Evolutionary conservation across 768 basidiomycete species (phyloP).

Genomic region (Lentinula boryana): DNA sequence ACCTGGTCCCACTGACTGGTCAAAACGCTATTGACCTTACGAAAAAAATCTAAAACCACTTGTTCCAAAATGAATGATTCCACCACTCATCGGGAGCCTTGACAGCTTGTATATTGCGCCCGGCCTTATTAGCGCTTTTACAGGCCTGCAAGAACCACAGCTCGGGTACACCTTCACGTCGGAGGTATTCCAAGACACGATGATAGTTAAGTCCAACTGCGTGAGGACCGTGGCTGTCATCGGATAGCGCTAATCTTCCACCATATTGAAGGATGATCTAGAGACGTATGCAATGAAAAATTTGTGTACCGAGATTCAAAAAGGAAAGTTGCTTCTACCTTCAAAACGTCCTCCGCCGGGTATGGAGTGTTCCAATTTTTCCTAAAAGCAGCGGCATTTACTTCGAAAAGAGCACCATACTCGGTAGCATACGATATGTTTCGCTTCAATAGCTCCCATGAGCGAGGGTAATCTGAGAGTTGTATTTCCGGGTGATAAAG

Average conservation of each 20-base stretch:
- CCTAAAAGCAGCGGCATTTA: constrained; percentile 87
- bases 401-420: constrained; percentile 91
- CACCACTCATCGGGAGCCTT: constrained; percentile 50
- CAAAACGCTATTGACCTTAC: background rate
- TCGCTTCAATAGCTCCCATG: constrained; percentile 61
- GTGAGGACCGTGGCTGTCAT: constrained; percentile 91
- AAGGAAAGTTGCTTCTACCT: constrained; percentile 36
- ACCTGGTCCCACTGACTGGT: background rate
- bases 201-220: constrained; percentile 86
- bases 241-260: constrained; percentile 83
- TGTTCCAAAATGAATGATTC: constrained; percentile 54
- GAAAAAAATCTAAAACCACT: background rate
- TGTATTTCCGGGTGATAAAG: constrained; percentile 66
- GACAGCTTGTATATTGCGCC: constrained; percentile 37
- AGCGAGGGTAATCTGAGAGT: constrained; percentile 50
- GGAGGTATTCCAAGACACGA: constrained; percentile 59
- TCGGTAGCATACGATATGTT: constrained; percentile 67
- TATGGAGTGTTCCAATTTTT: constrained; percentile 88
- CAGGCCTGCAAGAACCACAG: constrained; percentile 55
- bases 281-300: constrained; percentile 1
- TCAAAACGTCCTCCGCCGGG: constrained; percentile 71
- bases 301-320: constrained; percentile 1
- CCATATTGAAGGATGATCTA: constrained; percentile 66
- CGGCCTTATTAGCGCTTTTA: constrained; percentile 34
- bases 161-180: constrained; percentile 50